phyloP scores from a whole-genome alignment of 1,139 yeast species.

The Geotrichum reessii region DNA sequence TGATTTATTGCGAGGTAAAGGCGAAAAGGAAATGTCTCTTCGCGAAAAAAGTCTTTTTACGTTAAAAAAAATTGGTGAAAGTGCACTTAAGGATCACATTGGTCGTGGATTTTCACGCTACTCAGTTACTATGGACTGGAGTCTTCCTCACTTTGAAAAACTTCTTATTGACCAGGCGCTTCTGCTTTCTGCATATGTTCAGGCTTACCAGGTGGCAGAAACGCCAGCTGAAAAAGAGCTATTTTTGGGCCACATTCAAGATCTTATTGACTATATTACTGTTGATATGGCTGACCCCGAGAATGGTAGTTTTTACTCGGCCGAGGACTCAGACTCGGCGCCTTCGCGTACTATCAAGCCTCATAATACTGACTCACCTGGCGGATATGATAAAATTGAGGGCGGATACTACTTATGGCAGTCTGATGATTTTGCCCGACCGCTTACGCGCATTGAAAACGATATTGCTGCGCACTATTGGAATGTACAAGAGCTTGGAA shows the following conservation, averaged over 20 bases:
- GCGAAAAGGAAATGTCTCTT: background rate
- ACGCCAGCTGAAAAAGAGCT: background rate
- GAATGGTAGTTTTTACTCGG: slow-evolving; percentile 33
- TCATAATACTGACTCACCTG: slow-evolving; percentile 2
- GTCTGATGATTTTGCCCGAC: slow-evolving; percentile 33
- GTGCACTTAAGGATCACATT: slow-evolving; percentile 39
- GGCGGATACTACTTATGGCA: slow-evolving; percentile 40
- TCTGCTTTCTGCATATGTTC: slow-evolving; percentile 34
- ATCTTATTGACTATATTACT: slow-evolving; percentile 31
- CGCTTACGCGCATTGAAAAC: slow-evolving; percentile 30
- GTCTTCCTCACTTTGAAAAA: slow-evolving; percentile 40
- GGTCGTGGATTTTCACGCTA: slow-evolving; percentile 39
- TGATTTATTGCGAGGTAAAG: slow-evolving; percentile 17
- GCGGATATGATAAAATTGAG: slow-evolving; percentile 26
- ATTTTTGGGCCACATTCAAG: slow-evolving; percentile 24
- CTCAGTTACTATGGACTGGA: slow-evolving; percentile 41
- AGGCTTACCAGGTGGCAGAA: slow-evolving; percentile 25
- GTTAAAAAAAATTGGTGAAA: slow-evolving; percentile 31
- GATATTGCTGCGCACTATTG: slow-evolving; percentile 37
- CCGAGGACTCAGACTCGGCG: slow-evolving; percentile 36
- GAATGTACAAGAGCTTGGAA: slow-evolving; percentile 38
- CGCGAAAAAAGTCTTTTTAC: slow-evolving; percentile 23
- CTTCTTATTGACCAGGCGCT: slow-evolving; percentile 39
- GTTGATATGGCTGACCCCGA: slow-evolving; percentile 26
- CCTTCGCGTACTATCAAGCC: slow-evolving; percentile 12